Percentiles rank a stretch among this genome's conserved stretches.
Conservation (phyloP, 805 yeast species). For the Yarrowia bubula region DNA sequence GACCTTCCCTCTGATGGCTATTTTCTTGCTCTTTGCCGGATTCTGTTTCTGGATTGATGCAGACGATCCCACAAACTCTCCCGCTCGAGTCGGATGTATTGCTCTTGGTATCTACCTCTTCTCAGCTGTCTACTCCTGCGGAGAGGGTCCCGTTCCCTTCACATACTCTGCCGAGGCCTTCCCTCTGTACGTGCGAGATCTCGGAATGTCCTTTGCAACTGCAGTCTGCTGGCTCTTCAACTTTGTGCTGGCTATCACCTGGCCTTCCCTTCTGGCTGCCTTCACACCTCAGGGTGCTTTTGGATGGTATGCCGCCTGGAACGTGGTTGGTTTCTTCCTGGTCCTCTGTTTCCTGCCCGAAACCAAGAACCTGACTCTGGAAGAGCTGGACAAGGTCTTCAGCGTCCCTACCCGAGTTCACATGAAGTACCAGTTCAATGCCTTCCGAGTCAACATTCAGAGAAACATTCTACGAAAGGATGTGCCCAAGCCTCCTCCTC, state of each 20-base stretch:
- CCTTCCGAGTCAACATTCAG: constrained; percentile 34
- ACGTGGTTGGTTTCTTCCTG: constrained; percentile 66
- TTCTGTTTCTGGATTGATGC: constrained; percentile 68
- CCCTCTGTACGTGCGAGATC: constrained; percentile 73
- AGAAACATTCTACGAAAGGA: constrained; percentile 32
- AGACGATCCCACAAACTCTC: constrained; percentile 35
- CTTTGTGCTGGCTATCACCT: constrained; percentile 65
- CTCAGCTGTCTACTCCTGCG: constrained; percentile 72
- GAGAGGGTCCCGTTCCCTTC: constrained; percentile 89
- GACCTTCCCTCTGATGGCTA: constrained; percentile 60
- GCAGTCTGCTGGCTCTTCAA: constrained; percentile 56
- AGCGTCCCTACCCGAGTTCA: constrained; percentile 53
- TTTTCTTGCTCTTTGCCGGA: constrained; percentile 51
- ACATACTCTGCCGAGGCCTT: constrained; percentile 84
- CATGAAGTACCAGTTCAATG: constrained; percentile 49
- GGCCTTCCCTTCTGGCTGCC: constrained; percentile 69
- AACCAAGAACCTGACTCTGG: constrained; percentile 68
- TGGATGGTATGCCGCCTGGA: constrained; percentile 88
- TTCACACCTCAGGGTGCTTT: constrained; percentile 82
- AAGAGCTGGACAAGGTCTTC: constrained; percentile 76
- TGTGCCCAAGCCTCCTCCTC: constrained; percentile 26
- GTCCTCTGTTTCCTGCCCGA: constrained; percentile 56
- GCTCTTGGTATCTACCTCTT: constrained; percentile 72
- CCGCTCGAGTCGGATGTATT: constrained; percentile 60
- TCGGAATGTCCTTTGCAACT: constrained; percentile 78